A percentile compares a stretch with the other conserved stretches of the same genome.
Evolutionary conservation across 495 filamentous ascomycete genomes (phyloP).

Genomic region (Bacidia gigantensis): DNA sequence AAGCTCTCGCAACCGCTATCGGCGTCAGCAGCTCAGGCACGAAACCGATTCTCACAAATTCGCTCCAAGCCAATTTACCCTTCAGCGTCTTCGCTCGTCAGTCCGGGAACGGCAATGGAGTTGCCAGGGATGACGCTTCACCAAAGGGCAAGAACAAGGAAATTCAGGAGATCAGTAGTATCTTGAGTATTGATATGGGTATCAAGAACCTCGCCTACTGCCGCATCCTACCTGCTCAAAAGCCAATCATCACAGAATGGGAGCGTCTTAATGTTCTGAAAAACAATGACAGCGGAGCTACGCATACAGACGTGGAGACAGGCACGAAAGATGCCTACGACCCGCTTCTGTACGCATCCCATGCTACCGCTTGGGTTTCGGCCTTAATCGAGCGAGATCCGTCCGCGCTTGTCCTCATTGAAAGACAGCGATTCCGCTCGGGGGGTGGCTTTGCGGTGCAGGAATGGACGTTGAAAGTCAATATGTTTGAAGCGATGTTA

Average conservation of each 20-base stretch:
- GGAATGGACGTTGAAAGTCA: slow-evolving; percentile 86
- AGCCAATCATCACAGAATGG: slow-evolving; percentile 12
- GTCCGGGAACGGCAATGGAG: background rate
- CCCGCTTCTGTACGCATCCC: slow-evolving; percentile 41
- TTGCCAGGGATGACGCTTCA: background rate
- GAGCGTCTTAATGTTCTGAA: slow-evolving; percentile 13
- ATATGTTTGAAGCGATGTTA: slow-evolving; percentile 80
- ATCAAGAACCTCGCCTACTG: slow-evolving; percentile 78
- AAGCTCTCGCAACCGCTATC: slow-evolving; percentile 36
- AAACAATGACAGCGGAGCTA: background rate
- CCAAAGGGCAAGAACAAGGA: background rate
- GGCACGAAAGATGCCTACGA: slow-evolving; percentile 34
- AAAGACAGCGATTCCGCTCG: slow-evolving; percentile 77
- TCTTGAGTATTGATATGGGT: slow-evolving; percentile 89
- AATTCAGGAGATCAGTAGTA: slow-evolving; percentile 12
- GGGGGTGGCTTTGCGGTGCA: slow-evolving; percentile 47
- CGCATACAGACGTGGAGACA: background rate
- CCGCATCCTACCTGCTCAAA: slow-evolving; percentile 30
- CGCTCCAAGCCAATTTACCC: slow-evolving; percentile 11
- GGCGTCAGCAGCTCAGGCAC: slow-evolving; percentile 38
- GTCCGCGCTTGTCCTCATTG: slow-evolving; percentile 62
- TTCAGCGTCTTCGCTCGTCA: background rate
- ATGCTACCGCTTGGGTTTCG: slow-evolving; percentile 49
- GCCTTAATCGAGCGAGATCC: slow-evolving; percentile 35
- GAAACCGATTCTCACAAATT: slow-evolving; percentile 28